Percentiles rank a stretch among this genome's conserved stretches.
These are phyloP conservation scores for Phaeolepiota aurea DNA, from an alignment of 768 basidiomycete genomes.

Conservation along the genomic window DNA sequence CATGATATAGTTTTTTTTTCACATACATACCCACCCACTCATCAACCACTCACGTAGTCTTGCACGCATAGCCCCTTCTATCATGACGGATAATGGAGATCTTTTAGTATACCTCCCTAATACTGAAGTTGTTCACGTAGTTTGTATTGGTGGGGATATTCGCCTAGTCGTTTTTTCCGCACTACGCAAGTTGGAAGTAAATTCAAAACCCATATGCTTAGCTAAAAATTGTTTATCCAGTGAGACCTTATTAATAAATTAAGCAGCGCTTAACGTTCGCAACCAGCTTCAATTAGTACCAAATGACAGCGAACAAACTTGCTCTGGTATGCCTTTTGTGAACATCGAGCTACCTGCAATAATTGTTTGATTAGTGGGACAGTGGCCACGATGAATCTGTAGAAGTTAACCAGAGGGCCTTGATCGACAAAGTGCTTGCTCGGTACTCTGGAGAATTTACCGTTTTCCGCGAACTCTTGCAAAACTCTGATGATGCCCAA, in stretches of 20 bases:
- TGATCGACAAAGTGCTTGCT: conserved; percentile 95
- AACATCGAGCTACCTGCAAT: not conserved
- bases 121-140: conserved; percentile 14
- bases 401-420: conserved; percentile 91
- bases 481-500: conserved; percentile 92
- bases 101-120: conserved; percentile 22
- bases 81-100: conserved; percentile 25
- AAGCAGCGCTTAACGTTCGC: too few species aligned
- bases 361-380: conserved; percentile 30
- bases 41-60: conserved; percentile 21
- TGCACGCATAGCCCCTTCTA: conserved; percentile 11
- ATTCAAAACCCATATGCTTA: too few species aligned
- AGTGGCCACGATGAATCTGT: conserved; percentile 71
- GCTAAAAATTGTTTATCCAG: too few species aligned
- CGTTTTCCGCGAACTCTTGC: conserved; percentile 74
- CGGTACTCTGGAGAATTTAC: conserved; percentile 95
- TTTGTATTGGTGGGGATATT: conserved; percentile 3
- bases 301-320: too few species aligned
- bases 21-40: conserved; percentile 21
- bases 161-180: conserved; percentile 1
- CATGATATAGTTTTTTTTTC: conserved; percentile 13
- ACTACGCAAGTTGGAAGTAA: too few species aligned
- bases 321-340: conserved; percentile 5
- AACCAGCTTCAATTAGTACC: too few species aligned
- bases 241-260: too few species aligned